phyloP scores from a whole-genome alignment of 768 basidiomycete genomes.

The Dacryopinax primogenitus region DNA sequence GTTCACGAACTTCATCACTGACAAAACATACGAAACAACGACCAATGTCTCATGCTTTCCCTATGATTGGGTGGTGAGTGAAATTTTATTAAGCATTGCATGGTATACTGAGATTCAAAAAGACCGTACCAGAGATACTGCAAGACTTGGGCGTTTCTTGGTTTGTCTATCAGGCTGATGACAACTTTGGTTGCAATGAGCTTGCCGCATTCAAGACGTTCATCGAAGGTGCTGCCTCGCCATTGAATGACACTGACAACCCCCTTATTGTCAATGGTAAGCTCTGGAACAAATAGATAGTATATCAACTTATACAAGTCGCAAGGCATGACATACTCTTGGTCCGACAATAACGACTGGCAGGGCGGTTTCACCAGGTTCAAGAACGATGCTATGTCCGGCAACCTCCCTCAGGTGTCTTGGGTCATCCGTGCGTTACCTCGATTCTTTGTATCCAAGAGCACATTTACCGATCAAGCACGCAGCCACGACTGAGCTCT shows the following conservation, averaged over 20 bases:
- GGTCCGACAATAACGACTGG: not conserved
- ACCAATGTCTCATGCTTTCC: constrained; percentile 14
- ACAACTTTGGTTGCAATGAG: not conserved
- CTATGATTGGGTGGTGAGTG: not conserved
- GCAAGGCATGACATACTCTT: not conserved
- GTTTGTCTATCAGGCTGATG: not conserved
- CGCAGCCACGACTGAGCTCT: constrained; percentile 11
- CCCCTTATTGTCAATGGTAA: not conserved
- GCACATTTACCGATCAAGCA: not conserved
- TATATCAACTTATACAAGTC: not conserved
- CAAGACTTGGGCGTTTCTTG: not conserved
- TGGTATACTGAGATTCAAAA: not conserved
- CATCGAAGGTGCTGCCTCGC: not conserved
- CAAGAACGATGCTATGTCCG: constrained; percentile 10
- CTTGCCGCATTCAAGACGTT: not conserved
- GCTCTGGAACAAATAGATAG: not conserved
- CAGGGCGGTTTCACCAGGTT: constrained; percentile 11
- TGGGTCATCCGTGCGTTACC: constrained; percentile 12
- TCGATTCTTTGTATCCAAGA: not conserved
- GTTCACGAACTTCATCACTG: not conserved
- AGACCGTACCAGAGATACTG: constrained; percentile 9
- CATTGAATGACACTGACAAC: not conserved
- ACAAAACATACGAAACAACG: not conserved
- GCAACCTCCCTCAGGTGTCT: constrained; percentile 14
- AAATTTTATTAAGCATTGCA: not conserved